phyloP scores from a whole-genome alignment of 352 stramenopile species.

The Globisporangium carolinianum region DNA sequence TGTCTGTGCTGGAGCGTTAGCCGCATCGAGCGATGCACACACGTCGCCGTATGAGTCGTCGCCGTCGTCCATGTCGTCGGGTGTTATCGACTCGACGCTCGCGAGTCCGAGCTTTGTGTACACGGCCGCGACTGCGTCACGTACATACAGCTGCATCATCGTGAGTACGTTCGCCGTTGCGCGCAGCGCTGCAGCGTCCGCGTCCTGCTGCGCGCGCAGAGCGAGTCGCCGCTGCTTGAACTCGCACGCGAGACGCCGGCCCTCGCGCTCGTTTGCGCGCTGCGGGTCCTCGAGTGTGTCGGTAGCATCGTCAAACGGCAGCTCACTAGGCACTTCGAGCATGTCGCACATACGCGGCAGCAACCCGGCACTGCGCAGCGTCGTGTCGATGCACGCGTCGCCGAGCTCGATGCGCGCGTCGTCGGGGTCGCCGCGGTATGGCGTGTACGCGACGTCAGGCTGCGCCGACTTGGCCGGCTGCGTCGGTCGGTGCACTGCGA shows the following conservation, averaged over 20 bases:
- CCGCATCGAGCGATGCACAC: conserved; percentile 24
- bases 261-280: conserved; percentile 45
- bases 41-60: conserved; percentile 71
- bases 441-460: conserved; percentile 36
- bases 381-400: conserved; percentile 56
- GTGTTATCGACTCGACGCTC: conserved; percentile 23
- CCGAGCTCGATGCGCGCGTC: conserved; percentile 42
- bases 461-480: conserved; percentile 17
- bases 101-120: conserved; percentile 28
- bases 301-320: conserved; percentile 3
- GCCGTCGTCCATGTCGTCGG: conserved; percentile 51
- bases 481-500: conserved; percentile 37
- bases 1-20: background rate
- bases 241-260: conserved; percentile 56
- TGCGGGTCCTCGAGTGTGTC: conserved; percentile 8
- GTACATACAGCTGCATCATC: conserved; percentile 5
- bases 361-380: conserved; percentile 33
- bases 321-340: conserved; percentile 35
- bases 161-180: conserved; percentile 13
- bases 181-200: conserved; percentile 17
- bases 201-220: conserved; percentile 15
- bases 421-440: conserved; percentile 40
- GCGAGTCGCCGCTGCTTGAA: conserved; percentile 45
- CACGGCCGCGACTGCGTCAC: conserved; percentile 13
- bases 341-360: conserved; percentile 32